Evolutionary conservation across 1,139 yeast genomes (phyloP), one percentile per base, ranked within the genome.

Genomic region (Saccharomyces hybrid): DNA sequence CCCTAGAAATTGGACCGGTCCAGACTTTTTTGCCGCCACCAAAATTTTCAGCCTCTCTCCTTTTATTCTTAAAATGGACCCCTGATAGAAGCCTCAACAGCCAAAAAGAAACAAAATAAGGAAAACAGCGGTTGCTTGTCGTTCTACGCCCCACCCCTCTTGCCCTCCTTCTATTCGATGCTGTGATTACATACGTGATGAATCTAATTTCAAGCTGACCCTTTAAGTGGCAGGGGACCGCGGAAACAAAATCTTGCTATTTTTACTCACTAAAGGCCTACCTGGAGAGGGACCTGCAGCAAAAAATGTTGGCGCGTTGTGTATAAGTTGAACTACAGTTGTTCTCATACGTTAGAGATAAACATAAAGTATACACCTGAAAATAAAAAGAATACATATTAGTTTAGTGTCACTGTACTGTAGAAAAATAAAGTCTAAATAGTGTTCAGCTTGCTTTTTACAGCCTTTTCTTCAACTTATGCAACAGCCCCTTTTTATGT

Each of bases 381-480:
- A 1, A 5, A 2, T 14, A 14, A 14, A 13, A 34, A 34, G 42
- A 29, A 34, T 38, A 38, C 44, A 38, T 38, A 38, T 4, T 38
- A 38, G 11, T 8, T 38, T 38, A 38, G 9, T 19, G 44, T 38
- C 44, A 38, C 7, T 11, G 11, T 16, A 19, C 2, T 38, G 19
- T 42, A 23, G 31, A 28, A 51, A 46, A 52, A 9, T 16, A 38
- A 0, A 16, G 5, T 16, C 9, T 16, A n/a, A 11, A 48, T 16
- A 38, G n/a, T n/a, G 7, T 38, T n/a, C 19, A 19, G 26, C 25
- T 4, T 23, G n/a, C 16, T 16, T 48, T 49, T 48, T 49, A 58
- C 9, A 59, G 55, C 44, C 57, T 59, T 48, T 59, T 53, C 48
- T 57, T 60, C 19, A 61, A 44, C 46, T 58, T 61, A 50, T 57